Conservation (phyloP, 345 rosid genomes). For the Linum usitatissimum region DNA sequence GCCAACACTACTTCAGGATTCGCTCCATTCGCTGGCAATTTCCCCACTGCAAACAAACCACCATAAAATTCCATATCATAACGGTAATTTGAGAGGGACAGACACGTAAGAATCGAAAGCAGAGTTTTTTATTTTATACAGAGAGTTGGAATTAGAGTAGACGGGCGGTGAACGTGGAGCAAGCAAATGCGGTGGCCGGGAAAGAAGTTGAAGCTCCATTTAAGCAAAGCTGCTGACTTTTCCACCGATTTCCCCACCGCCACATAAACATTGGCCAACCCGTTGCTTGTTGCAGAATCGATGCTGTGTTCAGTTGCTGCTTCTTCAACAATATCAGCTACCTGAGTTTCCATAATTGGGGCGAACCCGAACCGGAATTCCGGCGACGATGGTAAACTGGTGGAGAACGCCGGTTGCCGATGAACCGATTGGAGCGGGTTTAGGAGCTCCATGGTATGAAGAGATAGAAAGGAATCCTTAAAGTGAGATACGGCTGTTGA, state of each 20-base stretch:
- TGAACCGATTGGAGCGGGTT: constrained; percentile 5
- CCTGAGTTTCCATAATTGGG: constrained; percentile 8
- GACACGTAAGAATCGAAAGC: constrained; percentile 7
- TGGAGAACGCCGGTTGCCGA: neutral
- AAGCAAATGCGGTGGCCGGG: constrained; percentile 33
- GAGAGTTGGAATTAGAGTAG: constrained; percentile 53
- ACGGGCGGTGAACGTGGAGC: constrained; percentile 54
- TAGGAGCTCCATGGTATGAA: constrained; percentile 27
- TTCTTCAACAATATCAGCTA: constrained; percentile 28
- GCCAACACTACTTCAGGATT: constrained; percentile 34
- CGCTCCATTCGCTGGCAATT: constrained; percentile 52
- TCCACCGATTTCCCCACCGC: constrained; percentile 46
- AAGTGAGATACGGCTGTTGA: neutral
- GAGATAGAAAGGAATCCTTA: neutral
- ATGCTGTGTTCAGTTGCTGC: neutral
- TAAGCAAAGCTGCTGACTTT: constrained; percentile 37
- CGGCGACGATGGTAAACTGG: neutral
- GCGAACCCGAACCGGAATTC: constrained; percentile 6
- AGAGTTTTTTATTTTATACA: constrained; percentile 18
- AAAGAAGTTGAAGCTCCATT: constrained; percentile 36
- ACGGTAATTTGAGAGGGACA: neutral
- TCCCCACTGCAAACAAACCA: constrained; percentile 46
- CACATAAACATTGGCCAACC: constrained; percentile 31
- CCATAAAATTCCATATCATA: constrained; percentile 1
- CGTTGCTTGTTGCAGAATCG: constrained; percentile 10